Conservation (phyloP, 805 yeast species). For the Isabelozyma rhagii region DNA sequence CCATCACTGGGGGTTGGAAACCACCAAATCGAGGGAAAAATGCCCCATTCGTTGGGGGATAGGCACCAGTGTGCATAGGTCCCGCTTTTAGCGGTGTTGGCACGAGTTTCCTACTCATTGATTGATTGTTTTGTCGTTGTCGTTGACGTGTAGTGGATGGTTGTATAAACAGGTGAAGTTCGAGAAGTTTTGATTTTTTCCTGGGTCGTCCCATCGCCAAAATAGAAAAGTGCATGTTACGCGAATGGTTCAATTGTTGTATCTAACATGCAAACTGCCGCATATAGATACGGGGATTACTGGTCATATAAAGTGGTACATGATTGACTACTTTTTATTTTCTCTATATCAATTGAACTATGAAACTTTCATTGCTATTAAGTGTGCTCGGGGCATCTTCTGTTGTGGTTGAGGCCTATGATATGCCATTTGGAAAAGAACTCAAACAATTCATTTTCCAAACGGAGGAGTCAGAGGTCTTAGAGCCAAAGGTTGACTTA, state of each 20-base stretch:
- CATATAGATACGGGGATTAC: not conserved
- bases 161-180: not conserved
- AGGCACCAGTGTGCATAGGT: not conserved
- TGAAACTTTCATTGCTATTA: slow-evolving; percentile 9
- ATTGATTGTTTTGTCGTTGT: not conserved
- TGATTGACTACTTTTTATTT: not conserved
- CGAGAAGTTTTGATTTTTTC: not conserved
- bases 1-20: not conserved
- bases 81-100: not conserved
- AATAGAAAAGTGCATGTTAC: not conserved
- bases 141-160: not conserved
- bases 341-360: not conserved
- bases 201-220: not conserved
- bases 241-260: not conserved
- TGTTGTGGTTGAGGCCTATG: slow-evolving; percentile 6
- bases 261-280: not conserved
- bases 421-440: not conserved
- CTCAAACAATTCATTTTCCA: slow-evolving; percentile 6
- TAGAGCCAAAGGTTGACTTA: not conserved
- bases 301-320: not conserved
- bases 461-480: not conserved
- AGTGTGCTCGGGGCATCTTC: slow-evolving; percentile 5
- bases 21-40: not conserved
- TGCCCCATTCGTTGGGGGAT: not conserved
- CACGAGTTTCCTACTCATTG: not conserved